Evolutionary conservation across 2,329 filamentous ascomycete species (phyloP).

Genomic region (Cladosporium colombiae): DNA sequence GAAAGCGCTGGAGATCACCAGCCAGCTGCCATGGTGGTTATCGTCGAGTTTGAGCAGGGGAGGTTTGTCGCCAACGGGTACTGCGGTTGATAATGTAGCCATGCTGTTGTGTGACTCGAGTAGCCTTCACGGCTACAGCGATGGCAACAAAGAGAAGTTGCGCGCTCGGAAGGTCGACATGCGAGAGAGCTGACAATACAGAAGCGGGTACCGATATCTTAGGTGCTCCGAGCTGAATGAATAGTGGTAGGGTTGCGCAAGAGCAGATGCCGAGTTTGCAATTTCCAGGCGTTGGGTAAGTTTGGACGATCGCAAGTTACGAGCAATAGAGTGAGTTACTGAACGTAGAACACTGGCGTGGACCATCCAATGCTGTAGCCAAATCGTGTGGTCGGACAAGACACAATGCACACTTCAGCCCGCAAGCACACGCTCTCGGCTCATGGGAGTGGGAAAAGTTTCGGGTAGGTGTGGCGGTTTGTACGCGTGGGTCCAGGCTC

Average conservation of each 20-base stretch:
- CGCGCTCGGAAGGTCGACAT: background rate
- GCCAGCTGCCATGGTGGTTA: conserved; percentile 42
- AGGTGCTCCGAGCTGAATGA: background rate
- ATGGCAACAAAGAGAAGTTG: background rate
- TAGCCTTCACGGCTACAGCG: background rate
- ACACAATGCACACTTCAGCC: background rate
- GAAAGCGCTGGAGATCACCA: conserved; percentile 44
- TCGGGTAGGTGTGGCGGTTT: conserved; percentile 2
- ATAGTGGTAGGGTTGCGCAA: conserved; percentile 6
- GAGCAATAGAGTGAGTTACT: background rate
- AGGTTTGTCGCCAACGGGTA: conserved; percentile 22
- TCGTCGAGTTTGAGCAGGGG: conserved; percentile 22
- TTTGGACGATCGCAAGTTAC: background rate
- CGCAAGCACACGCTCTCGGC: background rate
- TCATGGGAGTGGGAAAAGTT: background rate
- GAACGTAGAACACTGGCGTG: background rate
- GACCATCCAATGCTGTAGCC: background rate
- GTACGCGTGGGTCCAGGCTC: conserved; percentile 13
- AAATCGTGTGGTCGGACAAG: background rate
- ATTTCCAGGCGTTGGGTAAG: conserved; percentile 3
- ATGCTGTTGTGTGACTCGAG: conserved; percentile 5
- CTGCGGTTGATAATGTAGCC: conserved; percentile 7
- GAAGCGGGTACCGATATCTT: background rate
- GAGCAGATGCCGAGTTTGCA: conserved; percentile 5
- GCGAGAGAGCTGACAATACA: background rate